Conservation (phyloP, 208 protist genomes). For the Leishmania arabica region DNA sequence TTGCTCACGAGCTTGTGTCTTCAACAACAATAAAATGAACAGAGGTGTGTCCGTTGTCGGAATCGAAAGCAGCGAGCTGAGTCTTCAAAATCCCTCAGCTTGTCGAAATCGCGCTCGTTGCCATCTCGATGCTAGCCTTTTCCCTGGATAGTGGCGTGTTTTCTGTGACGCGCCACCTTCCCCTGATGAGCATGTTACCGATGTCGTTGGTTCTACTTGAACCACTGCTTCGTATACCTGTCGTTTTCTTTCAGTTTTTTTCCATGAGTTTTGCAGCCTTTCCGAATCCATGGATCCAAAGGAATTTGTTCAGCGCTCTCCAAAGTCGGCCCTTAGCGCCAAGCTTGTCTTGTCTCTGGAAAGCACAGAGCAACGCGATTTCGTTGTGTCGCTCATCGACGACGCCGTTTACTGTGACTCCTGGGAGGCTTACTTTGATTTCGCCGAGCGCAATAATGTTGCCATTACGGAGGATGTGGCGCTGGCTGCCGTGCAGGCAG, state of each 20-base stretch:
- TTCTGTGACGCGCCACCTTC: not conserved
- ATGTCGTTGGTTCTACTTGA: not conserved
- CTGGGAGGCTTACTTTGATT: conserved; percentile 81
- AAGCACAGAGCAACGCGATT: conserved; percentile 47
- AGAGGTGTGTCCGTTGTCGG: not conserved
- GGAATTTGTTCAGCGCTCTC: conserved; percentile 28
- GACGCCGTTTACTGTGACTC: conserved; percentile 77
- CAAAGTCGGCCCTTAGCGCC: conserved; percentile 50
- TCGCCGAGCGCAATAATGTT: conserved; percentile 47
- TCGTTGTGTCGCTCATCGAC: conserved; percentile 59
- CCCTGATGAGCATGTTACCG: not conserved
- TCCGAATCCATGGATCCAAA: conserved; percentile 11
- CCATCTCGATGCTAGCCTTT: no score
- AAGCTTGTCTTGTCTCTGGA: conserved; percentile 50
- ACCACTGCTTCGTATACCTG: not conserved
- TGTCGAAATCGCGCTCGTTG: not conserved
- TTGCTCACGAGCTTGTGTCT: not conserved
- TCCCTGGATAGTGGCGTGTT: no score
- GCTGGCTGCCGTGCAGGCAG: conserved; percentile 62
- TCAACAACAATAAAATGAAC: not conserved
- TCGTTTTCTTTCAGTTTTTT: not conserved
- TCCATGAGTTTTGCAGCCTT: not conserved
- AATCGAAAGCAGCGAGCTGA: not conserved
- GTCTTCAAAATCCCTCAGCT: not conserved
- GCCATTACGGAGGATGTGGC: conserved; percentile 59